These are phyloP conservation scores for Yamadazyma membranifaciens DNA, from an alignment of 1,139 yeast species.

Conservation along the genomic window DNA sequence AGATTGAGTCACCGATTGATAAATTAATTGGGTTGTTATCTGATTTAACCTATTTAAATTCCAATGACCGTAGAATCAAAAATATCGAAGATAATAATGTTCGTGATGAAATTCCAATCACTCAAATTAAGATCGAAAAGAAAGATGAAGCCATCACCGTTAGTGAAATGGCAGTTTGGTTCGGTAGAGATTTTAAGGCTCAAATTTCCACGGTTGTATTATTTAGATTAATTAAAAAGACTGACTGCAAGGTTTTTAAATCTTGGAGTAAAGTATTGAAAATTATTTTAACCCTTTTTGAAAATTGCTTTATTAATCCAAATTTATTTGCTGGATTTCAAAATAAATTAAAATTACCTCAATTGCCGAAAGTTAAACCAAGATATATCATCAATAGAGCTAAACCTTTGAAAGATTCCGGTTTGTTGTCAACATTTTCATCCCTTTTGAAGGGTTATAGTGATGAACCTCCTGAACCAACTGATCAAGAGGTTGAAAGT, in stretches of 20 bases:
- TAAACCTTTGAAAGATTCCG: constrained; percentile 62
- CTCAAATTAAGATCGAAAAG: constrained; percentile 48
- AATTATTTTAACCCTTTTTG: constrained; percentile 64
- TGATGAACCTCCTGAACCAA: constrained; percentile 88
- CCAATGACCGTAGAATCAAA: constrained; percentile 16
- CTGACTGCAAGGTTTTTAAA: constrained; percentile 44
- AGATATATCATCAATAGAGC: constrained; percentile 61
- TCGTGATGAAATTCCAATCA: constrained; percentile 47
- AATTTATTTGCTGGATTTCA: constrained; percentile 68
- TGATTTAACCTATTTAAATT: constrained; percentile 56
- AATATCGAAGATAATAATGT: constrained; percentile 29
- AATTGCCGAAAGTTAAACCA: constrained; percentile 63
- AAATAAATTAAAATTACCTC: constrained; percentile 46
- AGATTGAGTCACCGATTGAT: constrained; percentile 58
- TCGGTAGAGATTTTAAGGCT: constrained; percentile 90
- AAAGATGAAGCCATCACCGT: constrained; percentile 63
- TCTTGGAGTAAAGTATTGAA: constrained; percentile 65
- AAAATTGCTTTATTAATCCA: constrained; percentile 69
- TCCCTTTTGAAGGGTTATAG: constrained; percentile 85
- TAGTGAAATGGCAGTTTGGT: constrained; percentile 75
- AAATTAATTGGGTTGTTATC: constrained; percentile 62
- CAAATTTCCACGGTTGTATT: constrained; percentile 85
- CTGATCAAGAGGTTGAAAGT: constrained; percentile 86
- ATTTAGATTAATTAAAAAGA: constrained; percentile 70
- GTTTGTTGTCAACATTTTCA: constrained; percentile 84